Evolutionary conservation across 2,329 filamentous ascomycete genomes (phyloP).

Genomic region (Cercospora sp.): DNA sequence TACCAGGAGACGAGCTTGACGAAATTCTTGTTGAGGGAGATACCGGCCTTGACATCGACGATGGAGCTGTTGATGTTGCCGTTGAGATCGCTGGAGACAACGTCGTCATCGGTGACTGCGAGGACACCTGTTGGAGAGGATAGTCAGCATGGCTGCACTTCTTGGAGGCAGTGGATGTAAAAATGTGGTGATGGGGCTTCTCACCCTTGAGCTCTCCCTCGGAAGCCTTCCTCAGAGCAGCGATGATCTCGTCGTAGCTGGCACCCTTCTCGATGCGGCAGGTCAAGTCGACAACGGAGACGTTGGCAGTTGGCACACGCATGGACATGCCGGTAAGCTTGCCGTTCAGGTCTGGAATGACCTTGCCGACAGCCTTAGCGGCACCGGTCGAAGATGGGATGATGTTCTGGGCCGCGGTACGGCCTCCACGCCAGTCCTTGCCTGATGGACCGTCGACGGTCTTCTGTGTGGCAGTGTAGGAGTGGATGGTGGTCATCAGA

Average conservation of each 20-base stretch:
- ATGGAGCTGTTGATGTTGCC: constrained; percentile 93
- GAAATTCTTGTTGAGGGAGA: constrained; percentile 97
- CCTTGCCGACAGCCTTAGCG: constrained; percentile 99
- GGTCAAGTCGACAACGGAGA: constrained; percentile 98
- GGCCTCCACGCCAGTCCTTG: constrained; percentile 99
- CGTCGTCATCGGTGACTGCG: constrained; percentile 92
- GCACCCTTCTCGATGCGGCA: constrained; percentile 89
- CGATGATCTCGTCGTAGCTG: constrained; percentile 89
- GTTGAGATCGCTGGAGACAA: constrained; percentile 92
- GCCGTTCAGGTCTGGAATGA: constrained; percentile 96
- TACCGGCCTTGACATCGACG: constrained; percentile 99
- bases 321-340: constrained; percentile 99
- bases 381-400: constrained; percentile 98
- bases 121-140: constrained; percentile 66
- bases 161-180: neutral
- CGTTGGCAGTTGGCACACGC: constrained; percentile 98
- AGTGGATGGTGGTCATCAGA: constrained; percentile 99
- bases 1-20: constrained; percentile 94
- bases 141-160: neutral
- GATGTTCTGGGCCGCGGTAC: constrained; percentile 99
- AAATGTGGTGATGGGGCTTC: constrained; percentile 34
- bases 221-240: constrained; percentile 78
- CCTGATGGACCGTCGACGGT: constrained; percentile 94
- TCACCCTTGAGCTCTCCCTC: constrained; percentile 82
- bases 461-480: constrained; percentile 99